These are phyloP conservation scores for Botrytis hyacinthi DNA, from an alignment of 2,329 filamentous ascomycete genomes.

Conservation along the genomic window DNA sequence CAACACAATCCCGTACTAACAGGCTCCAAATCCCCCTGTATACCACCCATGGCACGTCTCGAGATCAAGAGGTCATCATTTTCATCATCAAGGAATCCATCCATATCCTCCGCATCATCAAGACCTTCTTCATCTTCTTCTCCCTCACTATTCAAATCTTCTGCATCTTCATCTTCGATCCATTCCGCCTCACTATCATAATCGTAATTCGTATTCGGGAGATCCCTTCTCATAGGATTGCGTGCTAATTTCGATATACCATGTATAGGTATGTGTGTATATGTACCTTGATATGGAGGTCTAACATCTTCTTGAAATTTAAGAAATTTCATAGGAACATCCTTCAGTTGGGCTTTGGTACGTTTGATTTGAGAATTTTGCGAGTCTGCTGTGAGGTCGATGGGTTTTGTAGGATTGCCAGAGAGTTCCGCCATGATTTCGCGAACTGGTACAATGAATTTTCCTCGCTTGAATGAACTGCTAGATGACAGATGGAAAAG, in stretches of 20 bases:
- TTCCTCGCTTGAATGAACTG: conserved; percentile 45
- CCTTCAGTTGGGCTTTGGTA: conserved; percentile 27
- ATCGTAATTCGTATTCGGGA: conserved; percentile 70
- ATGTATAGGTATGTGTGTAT: conserved; percentile 49
- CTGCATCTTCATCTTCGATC: conserved; percentile 65
- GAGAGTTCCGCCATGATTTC: conserved; percentile 37
- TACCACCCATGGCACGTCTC: conserved; percentile 51
- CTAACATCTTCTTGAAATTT: conserved; percentile 62
- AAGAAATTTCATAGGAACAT: conserved; percentile 36
- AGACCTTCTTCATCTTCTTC: conserved; percentile 68
- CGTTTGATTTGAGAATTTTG: conserved; percentile 37
- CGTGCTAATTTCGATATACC: conserved; percentile 51
- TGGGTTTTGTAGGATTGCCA: conserved; percentile 30
- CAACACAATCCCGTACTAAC: conserved; percentile 80
- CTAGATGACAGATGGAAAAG: conserved; percentile 46
- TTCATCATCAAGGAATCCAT: conserved; percentile 64
- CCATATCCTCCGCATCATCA: conserved; percentile 65
- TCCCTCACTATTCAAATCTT: conserved; percentile 57
- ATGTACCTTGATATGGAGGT: conserved; percentile 71
- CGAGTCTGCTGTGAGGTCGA: conserved; percentile 38
- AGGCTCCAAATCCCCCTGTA: conserved; percentile 69
- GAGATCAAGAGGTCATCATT: conserved; percentile 57
- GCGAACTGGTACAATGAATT: conserved; percentile 28
- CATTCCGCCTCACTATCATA: conserved; percentile 86
- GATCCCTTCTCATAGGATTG: conserved; percentile 51